Evolutionary conservation across 768 basidiomycete genomes (phyloP).

Genomic region (Xanthoconium stramineum): DNA sequence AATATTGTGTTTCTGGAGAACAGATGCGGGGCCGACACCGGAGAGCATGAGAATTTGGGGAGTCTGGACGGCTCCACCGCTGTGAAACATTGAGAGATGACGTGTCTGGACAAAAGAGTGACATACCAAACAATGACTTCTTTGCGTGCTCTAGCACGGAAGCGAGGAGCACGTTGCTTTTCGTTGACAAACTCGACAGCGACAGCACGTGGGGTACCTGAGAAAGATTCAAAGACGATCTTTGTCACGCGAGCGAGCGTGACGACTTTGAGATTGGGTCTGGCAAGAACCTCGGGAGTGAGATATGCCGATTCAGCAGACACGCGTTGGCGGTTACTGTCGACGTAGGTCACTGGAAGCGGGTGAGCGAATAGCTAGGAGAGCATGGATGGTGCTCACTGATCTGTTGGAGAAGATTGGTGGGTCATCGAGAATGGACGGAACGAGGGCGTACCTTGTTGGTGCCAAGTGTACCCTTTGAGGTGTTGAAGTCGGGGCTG

Average conservation of each 20-base stretch:
- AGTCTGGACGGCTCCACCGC: conserved; percentile 61
- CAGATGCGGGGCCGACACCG: conserved; percentile 66
- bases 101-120: not conserved
- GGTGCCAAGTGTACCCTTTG: conserved; percentile 55
- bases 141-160: conserved; percentile 46
- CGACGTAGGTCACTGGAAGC: conserved; percentile 62
- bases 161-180: conserved; percentile 26
- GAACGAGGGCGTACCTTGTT: conserved; percentile 45
- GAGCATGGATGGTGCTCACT: conserved; percentile 32
- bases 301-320: conserved; percentile 68
- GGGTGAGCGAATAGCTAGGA: not conserved
- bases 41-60: conserved; percentile 71
- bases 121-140: conserved; percentile 63
- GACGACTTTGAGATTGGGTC: conserved; percentile 64
- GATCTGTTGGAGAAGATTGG: conserved; percentile 29
- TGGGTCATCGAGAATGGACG: not conserved
- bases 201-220: conserved; percentile 43
- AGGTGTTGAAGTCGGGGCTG: conserved; percentile 55
- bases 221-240: conserved; percentile 48
- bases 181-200: conserved; percentile 59
- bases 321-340: conserved; percentile 48
- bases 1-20: conserved; percentile 53
- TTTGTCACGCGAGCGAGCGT: conserved; percentile 55
- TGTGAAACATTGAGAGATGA: conserved; percentile 18
- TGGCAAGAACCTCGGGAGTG: conserved; percentile 56